Evolutionary conservation across 2,329 filamentous ascomycete species (phyloP), one percentile per base, ranked within the genome.

Genomic region (Mycogone perniciosa): DNA sequence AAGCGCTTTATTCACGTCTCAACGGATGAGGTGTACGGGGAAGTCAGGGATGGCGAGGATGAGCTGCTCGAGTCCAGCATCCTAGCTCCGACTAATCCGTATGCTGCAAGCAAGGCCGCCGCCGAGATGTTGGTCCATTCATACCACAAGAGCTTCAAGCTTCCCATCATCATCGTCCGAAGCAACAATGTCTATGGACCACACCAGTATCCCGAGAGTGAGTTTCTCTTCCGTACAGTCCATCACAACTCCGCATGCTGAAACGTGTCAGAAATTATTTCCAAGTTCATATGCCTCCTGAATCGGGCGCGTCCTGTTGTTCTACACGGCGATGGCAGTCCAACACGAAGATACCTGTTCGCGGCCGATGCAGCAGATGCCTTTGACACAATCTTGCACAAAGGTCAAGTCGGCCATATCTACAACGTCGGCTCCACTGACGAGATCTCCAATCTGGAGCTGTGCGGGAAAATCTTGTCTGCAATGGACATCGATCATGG

Each of bases 181-280:
- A 86, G 86, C 64, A 92, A 92, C 72, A 92, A 93, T 61, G 86
- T 92, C 31, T 93, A 91, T 61, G 88, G 88, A 0, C 88, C 88
- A 26, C 86, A 91, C 63, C 88, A 92, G 64, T 90, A 85, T 64
- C 87, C 87, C 0, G 87, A 91, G 71, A 90, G 87, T 90, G 70
- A 68, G 85, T 61, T 9, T 13, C 11, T 26, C 31, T 38, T 3
- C 43, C 52, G 20, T 20, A 20, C 20, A 20, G 20, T 20, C 20
- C 20, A 20, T 20, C 20, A 20, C 3, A 20, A 20, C 20, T 20
- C 20, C 20, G 20, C 20, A 20, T 20, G 30, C 20, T 53, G 31
- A 50, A 39, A n/a, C 6, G 30, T 13, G 29, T 20, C 64, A 89
- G 86, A 92, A 72, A 87, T 92, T 55, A 92, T 92, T 48, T 86